phyloP scores from a whole-genome alignment of 495 filamentous ascomycete species.

The Xylaria longipes region DNA sequence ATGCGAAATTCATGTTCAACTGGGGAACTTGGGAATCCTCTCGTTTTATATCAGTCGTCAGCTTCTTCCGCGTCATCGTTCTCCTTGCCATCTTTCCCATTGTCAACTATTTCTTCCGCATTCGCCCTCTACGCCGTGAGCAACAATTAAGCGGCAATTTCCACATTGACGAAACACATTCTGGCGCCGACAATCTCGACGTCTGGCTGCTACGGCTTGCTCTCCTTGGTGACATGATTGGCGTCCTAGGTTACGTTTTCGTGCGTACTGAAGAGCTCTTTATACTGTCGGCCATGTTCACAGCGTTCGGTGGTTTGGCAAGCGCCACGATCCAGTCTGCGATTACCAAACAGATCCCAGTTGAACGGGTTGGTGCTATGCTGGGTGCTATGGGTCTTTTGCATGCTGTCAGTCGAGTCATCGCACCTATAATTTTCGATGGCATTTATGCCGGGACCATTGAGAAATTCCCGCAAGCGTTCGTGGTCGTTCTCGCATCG shows the following conservation, averaged over 20 bases:
- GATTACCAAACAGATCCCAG: conserved; percentile 88
- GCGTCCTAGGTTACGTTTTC: conserved; percentile 75
- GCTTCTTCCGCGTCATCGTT: conserved; percentile 72
- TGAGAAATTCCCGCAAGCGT: conserved; percentile 74
- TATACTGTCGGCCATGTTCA: conserved; percentile 70
- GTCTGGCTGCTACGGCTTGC: conserved; percentile 77
- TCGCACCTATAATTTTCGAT: conserved; percentile 83
- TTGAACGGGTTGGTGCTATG: conserved; percentile 79
- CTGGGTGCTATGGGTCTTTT: conserved; percentile 86
- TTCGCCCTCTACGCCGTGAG: conserved; percentile 44
- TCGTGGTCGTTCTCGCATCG: conserved; percentile 75
- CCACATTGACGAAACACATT: conserved; percentile 51
- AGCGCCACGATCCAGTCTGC: conserved; percentile 81
- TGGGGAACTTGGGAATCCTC: conserved; percentile 83
- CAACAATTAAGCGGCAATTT: conserved; percentile 37
- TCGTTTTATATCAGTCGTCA: conserved; percentile 78
- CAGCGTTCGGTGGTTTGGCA: conserved; percentile 81
- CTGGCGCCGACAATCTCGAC: conserved; percentile 81
- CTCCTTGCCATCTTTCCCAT: conserved; percentile 77
- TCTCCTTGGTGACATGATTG: conserved; percentile 77
- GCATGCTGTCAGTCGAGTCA: conserved; percentile 79
- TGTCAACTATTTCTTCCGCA: conserved; percentile 72
- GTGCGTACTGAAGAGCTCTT: conserved; percentile 61
- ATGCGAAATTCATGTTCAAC: conserved; percentile 76
- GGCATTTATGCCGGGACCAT: conserved; percentile 85